Evolutionary conservation across 768 basidiomycete genomes (phyloP).

Genomic region (Hebeloma cylindrosporum): DNA sequence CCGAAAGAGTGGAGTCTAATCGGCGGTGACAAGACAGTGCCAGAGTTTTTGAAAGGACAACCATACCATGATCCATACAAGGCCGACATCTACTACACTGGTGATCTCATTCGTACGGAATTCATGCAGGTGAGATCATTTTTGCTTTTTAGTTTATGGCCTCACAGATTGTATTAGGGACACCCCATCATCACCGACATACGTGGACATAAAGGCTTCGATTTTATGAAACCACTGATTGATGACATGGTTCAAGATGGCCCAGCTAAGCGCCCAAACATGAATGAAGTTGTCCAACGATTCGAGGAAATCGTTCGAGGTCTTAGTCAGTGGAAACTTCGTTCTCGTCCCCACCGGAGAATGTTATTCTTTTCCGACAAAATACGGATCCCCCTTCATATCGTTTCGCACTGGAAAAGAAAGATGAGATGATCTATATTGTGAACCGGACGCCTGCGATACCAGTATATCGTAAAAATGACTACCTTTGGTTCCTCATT

Average conservation of each 20-base stretch:
- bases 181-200: not conserved
- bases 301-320: slow-evolving; percentile 21
- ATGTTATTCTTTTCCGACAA: too few relatives aligned
- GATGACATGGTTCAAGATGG: slow-evolving; percentile 36
- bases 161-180: slow-evolving; percentile 1
- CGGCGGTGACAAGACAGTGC: slow-evolving; percentile 43
- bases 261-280: slow-evolving; percentile 34
- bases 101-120: slow-evolving; percentile 32
- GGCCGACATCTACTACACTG: slow-evolving; percentile 43
- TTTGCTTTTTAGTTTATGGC: not conserved
- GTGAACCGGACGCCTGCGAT: too few relatives aligned
- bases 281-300: slow-evolving; percentile 32
- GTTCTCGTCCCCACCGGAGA: too few relatives aligned
- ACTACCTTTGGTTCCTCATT: too few relatives aligned
- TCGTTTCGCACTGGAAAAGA: too few relatives aligned
- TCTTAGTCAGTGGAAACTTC: slow-evolving; percentile 9
- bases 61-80: slow-evolving; percentile 37
- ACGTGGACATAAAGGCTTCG: slow-evolving; percentile 16
- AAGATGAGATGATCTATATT: too few relatives aligned
- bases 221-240: slow-evolving; percentile 34
- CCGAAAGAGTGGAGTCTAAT: slow-evolving; percentile 28
- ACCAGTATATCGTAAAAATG: too few relatives aligned
- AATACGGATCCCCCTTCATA: too few relatives aligned
- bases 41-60: slow-evolving; percentile 24
- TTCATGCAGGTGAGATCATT: slow-evolving; percentile 31